Base-by-base conservation (phyloP, 805 yeast species). In the Starmerella gropengiesseri region DNA sequence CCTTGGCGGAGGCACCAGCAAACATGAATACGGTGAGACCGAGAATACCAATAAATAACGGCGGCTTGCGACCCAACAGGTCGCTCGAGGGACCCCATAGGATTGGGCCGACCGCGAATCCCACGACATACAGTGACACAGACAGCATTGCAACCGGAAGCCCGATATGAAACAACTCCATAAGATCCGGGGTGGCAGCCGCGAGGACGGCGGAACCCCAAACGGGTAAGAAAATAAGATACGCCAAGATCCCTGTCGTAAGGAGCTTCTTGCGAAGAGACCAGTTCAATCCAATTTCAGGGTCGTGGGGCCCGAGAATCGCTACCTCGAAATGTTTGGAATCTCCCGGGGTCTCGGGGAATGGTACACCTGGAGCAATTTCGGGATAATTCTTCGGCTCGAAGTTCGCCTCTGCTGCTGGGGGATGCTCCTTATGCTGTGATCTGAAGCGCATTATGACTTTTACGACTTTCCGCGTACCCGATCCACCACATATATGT, bases 21-120 rank as follows among this genome's bases (percentile, higher is more conserved):
- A 80, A 81, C 35, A 70, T 68, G 61, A 84, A 82, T 35, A 72
- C 54, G 17, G 71, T 64, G 56, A 73, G 72, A 1, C 79, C 73
- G 31, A 82, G 64, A 4, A 70, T 60, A 5, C 86, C 73, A 3
- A 75, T 48, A 2, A 80, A 50, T 42, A 81, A 54, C 13, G 82
- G 77, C 14, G 70, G 60, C 58, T 73, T 73, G 60, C 94, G 73
- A 22, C 93, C 91, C 51, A 69, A 78, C 28, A 79, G 55, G 59
- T 81, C 94, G n/a, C 89, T 78, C 28, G 81, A 59, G 4, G 94
- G 95, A 20, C 91, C 95, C 85, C 91, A 87, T 28, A 84, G 55
- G 39, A 87, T 67, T 3, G 97, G 97, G 16, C 96, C 95, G 1
- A 84, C 71, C 1, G 95, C 96, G 62, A 86, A 89, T 9, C 96